These are phyloP conservation scores for Ichthyophthirius multifiliis DNA, from an alignment of 169 alveolate genomes.

Conservation along the genomic window DNA sequence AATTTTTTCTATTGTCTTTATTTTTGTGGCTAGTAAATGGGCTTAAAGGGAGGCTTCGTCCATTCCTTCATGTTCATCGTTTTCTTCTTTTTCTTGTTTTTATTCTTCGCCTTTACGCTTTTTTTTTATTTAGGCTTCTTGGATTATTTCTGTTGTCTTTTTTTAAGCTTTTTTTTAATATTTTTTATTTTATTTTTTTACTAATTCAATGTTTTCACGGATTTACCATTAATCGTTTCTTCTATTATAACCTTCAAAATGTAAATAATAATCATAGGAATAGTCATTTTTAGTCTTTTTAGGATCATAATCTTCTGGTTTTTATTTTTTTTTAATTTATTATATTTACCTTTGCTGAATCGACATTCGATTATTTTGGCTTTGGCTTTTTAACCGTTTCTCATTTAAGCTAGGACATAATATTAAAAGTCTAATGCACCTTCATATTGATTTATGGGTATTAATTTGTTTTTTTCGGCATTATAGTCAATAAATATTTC, in stretches of 20 bases:
- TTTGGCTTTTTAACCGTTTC: constrained; percentile 13
- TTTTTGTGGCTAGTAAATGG: constrained; percentile 95
- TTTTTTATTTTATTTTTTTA: not conserved
- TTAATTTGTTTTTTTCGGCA: not conserved
- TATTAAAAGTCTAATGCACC: constrained; percentile 27
- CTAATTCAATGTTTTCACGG: not conserved
- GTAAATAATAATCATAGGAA: constrained; percentile 64
- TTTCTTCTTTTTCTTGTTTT: constrained; percentile 49
- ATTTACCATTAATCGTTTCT: constrained; percentile 75
- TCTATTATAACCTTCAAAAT: constrained; percentile 61
- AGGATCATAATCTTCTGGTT: constrained; percentile 6
- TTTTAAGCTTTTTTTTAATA: not conserved
- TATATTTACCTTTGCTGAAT: constrained; percentile 16
- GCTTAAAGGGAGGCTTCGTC: constrained; percentile 91
- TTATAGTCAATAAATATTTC: too few species aligned
- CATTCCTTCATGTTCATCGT: constrained; percentile 84
- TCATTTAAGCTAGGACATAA: constrained; percentile 23
- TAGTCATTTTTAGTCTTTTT: constrained; percentile 21
- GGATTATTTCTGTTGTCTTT: constrained; percentile 43
- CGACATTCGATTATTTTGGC: constrained; percentile 39
- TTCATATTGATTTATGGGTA: constrained; percentile 13
- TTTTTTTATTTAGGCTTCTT: constrained; percentile 38
- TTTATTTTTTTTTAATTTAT: not conserved
- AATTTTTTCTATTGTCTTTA: constrained; percentile 91
- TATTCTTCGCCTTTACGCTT: constrained; percentile 44